Conservation (phyloP, 345 rosid species). For the Excoecaria agallocha region DNA sequence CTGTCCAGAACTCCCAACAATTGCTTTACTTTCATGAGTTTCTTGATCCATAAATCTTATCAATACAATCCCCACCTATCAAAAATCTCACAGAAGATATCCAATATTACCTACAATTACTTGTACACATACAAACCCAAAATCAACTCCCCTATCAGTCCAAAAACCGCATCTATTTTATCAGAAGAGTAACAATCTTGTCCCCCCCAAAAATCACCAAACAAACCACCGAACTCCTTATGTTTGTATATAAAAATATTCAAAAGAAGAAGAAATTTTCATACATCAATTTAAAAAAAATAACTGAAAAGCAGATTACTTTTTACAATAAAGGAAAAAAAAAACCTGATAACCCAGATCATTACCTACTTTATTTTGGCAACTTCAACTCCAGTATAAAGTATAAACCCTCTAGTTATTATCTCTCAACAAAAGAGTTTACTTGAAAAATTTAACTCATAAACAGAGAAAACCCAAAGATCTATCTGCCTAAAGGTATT, state of each 20-base stretch:
- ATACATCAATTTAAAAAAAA: background rate
- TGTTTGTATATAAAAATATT: background rate
- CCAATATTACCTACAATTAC: background rate
- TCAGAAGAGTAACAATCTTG: background rate
- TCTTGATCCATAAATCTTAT: slow-evolving; percentile 39
- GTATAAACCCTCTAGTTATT: slow-evolving; percentile 1
- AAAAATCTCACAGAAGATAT: slow-evolving; percentile 3
- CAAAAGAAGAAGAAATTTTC: background rate
- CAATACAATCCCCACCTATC: slow-evolving; percentile 9
- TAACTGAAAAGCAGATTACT: background rate
- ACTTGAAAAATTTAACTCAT: background rate
- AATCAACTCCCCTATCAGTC: background rate
- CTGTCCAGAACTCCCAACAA: background rate
- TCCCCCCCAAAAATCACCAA: background rate
- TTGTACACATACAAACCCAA: background rate
- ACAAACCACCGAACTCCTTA: background rate
- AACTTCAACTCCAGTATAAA: background rate
- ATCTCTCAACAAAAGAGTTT: no score
- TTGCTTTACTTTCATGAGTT: background rate
- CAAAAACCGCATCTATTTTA: background rate
- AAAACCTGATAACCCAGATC: slow-evolving; percentile 11
- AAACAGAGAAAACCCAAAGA: background rate
- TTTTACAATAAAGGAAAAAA: background rate
- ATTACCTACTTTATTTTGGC: slow-evolving; percentile 8
- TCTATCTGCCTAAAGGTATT: background rate